Evolutionary conservation across 2,329 filamentous ascomycete species (phyloP), one percentile per base, ranked within the genome.

Genomic region (Pezizomycotina sp.): DNA sequence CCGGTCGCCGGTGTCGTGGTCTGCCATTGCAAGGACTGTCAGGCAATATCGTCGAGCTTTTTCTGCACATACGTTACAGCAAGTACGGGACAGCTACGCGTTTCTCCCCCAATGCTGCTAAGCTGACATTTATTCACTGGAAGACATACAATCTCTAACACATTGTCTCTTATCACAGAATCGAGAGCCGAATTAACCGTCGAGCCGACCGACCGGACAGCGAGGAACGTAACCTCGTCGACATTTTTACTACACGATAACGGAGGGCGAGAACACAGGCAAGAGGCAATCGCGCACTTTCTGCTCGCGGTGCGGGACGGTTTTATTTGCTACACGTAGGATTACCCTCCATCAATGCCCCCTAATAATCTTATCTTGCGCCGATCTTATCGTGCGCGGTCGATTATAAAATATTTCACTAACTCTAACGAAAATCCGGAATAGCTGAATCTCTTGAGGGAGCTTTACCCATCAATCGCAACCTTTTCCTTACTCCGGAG

Each of bases 41-140:
- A 44, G 41, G 41, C 41, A 37, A 44, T 44, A 44, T 44, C 41
- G n/a, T 44, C 41, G 16, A 44, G 41, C 25, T 44, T 44, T 37
- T 44, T 44, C 33, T 44, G 36, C 26, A 44, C 36, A 31, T 44
- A 40, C 41, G 33, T 44, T n/a, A 44, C 41, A 36, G 41, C 40
- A 30, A 44, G 41, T 44, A 44, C 26, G 41, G 30, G 34, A 16
- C 27, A 26, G 18, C 27, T 27, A 34, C 27, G 41, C 41, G 23
- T 26, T 32, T 9, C 29, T n/a, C n/a, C n/a, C n/a, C n/a, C n/a
- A n/a, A n/a, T n/a, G n/a, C n/a, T n/a, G n/a, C n/a, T n/a, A n/a
- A n/a, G n/a, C n/a, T n/a, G n/a, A n/a, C n/a, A n/a, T n/a, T n/a
- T n/a, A n/a, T n/a, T n/a, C n/a, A n/a, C 20, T 24, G 18, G 10